Conservation (phyloP, 805 yeast species). For the Kockiozyma suomiensis region DNA sequence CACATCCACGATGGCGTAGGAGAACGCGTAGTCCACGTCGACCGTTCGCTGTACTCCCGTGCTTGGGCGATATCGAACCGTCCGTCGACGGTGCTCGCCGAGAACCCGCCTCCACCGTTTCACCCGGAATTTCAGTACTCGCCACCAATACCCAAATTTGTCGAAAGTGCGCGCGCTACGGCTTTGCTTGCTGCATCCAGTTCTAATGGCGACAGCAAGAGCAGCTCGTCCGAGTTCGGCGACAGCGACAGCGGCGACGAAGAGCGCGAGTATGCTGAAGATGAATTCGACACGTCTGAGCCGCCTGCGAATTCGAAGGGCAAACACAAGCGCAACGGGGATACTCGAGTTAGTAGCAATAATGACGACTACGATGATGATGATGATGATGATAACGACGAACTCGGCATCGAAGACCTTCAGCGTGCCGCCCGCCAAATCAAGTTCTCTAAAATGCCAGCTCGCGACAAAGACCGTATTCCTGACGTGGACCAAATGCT, state of each 20-base stretch:
- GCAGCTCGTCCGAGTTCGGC: constrained; percentile 28
- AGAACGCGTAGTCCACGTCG: constrained; percentile 31
- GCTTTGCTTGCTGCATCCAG: neutral
- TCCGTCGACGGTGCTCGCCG: neutral
- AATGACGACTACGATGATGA: constrained; percentile 37
- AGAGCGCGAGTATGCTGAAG: constrained; percentile 35
- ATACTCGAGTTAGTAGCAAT: constrained; percentile 34
- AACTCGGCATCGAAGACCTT: constrained; percentile 47
- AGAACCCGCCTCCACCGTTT: constrained; percentile 25
- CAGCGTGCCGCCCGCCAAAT: constrained; percentile 43
- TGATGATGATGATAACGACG: constrained; percentile 29
- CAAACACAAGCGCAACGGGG: neutral
- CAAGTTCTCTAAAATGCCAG: constrained; percentile 37
- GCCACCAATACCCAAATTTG: constrained; percentile 6
- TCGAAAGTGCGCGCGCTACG: neutral
- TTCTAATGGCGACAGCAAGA: neutral
- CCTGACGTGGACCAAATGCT: constrained; percentile 27
- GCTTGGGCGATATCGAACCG: constrained; percentile 20
- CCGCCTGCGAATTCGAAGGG: no score
- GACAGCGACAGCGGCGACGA: constrained; percentile 24
- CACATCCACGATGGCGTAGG: constrained; percentile 30
- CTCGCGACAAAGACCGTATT: constrained; percentile 25
- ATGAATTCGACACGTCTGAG: constrained; percentile 7
- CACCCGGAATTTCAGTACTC: constrained; percentile 26
- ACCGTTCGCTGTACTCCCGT: constrained; percentile 13